Percentiles rank a stretch among this genome's conserved stretches.
phyloP scores from a whole-genome alignment of 2,329 filamentous ascomycete genomes.

The Blastomyces parvus region DNA sequence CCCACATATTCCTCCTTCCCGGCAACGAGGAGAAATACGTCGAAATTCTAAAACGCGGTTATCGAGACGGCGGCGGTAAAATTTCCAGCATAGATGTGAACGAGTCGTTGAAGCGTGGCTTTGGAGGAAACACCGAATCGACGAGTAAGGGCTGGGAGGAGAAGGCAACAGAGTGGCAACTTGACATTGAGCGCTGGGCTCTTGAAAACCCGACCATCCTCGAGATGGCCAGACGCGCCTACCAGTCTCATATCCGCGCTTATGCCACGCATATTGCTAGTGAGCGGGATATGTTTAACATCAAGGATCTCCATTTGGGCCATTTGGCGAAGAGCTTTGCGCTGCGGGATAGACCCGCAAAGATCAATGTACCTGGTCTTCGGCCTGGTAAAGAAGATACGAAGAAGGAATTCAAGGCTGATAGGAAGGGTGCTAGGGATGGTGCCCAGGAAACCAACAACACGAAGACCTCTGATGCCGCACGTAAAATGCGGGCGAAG shows the following conservation, averaged over 20 bases:
- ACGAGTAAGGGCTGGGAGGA: conserved; percentile 52
- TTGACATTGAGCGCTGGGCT: conserved; percentile 57
- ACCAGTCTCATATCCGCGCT: conserved; percentile 83
- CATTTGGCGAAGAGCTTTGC: conserved; percentile 92
- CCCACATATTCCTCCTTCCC: conserved; percentile 80
- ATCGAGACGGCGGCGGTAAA: conserved; percentile 54
- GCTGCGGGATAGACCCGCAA: conserved; percentile 75
- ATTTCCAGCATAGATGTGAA: conserved; percentile 55
- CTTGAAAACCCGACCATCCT: conserved; percentile 57
- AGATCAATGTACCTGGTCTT: conserved; percentile 53
- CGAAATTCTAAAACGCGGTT: conserved; percentile 61
- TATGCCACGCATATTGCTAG: conserved; percentile 88
- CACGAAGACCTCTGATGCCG: conserved; percentile 38
- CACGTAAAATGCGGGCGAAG: conserved; percentile 45
- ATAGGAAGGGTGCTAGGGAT: conserved; percentile 27
- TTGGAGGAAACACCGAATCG: conserved; percentile 38
- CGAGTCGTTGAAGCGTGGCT: conserved; percentile 58
- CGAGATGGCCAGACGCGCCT: conserved; percentile 73
- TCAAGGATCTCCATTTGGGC: conserved; percentile 80
- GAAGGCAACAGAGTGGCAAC: conserved; percentile 57
- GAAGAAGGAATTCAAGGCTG: conserved; percentile 40
- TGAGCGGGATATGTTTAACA: conserved; percentile 82
- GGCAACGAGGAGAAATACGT: conserved; percentile 90
- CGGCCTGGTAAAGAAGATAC: conserved; percentile 40
- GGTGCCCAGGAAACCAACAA: conserved; percentile 18